Evolutionary conservation across 345 rosid species (phyloP).

Genomic region (Acer campestre): DNA sequence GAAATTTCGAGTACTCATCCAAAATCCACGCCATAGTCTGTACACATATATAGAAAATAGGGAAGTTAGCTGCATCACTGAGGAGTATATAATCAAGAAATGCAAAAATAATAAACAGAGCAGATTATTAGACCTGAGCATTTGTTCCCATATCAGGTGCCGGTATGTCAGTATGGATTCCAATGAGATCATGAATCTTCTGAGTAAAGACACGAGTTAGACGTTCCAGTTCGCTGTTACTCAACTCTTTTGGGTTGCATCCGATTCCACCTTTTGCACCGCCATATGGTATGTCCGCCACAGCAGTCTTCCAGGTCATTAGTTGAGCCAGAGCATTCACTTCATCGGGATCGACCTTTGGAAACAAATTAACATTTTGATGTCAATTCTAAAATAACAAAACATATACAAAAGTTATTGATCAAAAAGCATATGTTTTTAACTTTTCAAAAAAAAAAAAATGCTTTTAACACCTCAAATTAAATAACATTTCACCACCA

Average conservation of each 20-base stretch:
- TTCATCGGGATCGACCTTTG: slow-evolving; percentile 94
- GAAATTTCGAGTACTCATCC: slow-evolving; percentile 96
- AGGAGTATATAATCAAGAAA: background rate
- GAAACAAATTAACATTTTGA: slow-evolving; percentile 11
- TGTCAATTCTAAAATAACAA: slow-evolving; percentile 1
- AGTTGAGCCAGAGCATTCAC: slow-evolving; percentile 96
- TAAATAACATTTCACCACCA: background rate
- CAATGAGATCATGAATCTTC: slow-evolving; percentile 96
- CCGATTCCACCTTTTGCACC: slow-evolving; percentile 99
- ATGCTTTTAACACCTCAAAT: background rate
- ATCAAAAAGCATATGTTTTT: background rate
- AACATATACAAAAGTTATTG: background rate
- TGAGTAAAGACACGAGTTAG: slow-evolving; percentile 96
- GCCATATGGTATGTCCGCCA: slow-evolving; percentile 92
- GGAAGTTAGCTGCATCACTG: background rate
- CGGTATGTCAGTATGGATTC: slow-evolving; percentile 88
- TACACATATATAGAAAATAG: background rate
- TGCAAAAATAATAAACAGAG: background rate
- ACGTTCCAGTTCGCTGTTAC: slow-evolving; percentile 76
- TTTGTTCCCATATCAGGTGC: slow-evolving; percentile 98
- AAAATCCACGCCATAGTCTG: slow-evolving; percentile 98
- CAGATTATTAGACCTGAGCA: slow-evolving; percentile 54
- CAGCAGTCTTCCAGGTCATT: slow-evolving; percentile 99
- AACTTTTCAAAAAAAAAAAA: background rate
- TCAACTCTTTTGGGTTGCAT: slow-evolving; percentile 70